A percentile compares a stretch with the other conserved stretches of the same genome.
phyloP scores from a whole-genome alignment of 176 grass and related monocot species.

The Otatea glauca region DNA sequence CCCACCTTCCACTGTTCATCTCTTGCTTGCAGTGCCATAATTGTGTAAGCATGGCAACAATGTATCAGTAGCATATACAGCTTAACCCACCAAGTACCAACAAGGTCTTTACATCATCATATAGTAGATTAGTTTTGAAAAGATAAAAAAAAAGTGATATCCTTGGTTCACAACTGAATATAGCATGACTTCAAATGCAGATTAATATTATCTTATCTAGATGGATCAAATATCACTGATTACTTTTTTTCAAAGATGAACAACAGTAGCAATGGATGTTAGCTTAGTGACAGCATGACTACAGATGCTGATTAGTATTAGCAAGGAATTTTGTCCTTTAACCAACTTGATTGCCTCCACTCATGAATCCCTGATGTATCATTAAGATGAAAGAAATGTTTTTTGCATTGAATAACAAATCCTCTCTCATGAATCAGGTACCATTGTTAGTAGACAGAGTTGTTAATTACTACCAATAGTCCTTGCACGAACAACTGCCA shows the following conservation, averaged over 20 bases:
- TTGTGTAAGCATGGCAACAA: constrained; percentile 14
- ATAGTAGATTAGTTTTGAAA: constrained; percentile 8
- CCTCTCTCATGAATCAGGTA: constrained; percentile 6
- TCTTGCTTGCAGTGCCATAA: constrained; percentile 18
- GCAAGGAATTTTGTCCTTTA: neutral
- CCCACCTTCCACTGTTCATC: neutral
- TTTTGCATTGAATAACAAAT: constrained; percentile 5
- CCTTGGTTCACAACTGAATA: constrained; percentile 15
- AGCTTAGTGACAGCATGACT: constrained; percentile 10
- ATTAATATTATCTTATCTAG: constrained; percentile 24
- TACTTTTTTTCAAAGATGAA: constrained; percentile 5
- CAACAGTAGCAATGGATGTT: constrained; percentile 21
- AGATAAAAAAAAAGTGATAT: neutral
- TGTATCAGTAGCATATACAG: constrained; percentile 19
- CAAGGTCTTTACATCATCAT: constrained; percentile 1
- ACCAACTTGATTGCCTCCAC: neutral
- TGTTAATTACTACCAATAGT: constrained; percentile 56
- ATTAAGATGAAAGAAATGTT: neutral
- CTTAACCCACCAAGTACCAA: neutral
- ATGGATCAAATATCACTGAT: neutral
- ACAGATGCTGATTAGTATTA: constrained; percentile 21
- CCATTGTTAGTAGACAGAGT: constrained; percentile 4
- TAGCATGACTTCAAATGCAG: neutral
- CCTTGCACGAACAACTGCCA: constrained; percentile 56
- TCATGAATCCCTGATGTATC: constrained; percentile 22